Evolutionary conservation across 2,329 filamentous ascomycete species (phyloP).

Genomic region (Arthroderma uncinatum): DNA sequence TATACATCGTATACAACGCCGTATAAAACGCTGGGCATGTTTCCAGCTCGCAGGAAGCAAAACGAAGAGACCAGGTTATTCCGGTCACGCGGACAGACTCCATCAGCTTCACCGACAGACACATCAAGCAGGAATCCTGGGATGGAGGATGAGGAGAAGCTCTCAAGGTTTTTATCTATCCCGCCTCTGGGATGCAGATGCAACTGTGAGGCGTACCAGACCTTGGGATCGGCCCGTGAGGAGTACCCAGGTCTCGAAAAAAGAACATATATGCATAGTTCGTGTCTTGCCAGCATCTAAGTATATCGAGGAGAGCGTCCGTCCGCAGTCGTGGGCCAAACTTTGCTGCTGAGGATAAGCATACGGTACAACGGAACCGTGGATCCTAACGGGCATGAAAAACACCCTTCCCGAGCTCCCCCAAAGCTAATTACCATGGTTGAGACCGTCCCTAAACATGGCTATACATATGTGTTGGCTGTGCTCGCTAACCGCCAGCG

Average conservation of each 20-base stretch:
- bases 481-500: neutral
- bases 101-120: neutral
- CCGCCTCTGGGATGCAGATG: neutral
- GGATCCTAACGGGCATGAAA: neutral
- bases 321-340: neutral
- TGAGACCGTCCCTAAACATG: neutral
- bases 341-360: neutral
- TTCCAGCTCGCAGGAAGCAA: neutral
- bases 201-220: neutral
- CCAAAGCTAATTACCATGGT: conserved; percentile 2
- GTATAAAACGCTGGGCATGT: neutral
- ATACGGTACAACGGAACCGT: conserved; percentile 2
- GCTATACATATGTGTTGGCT: neutral
- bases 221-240: no score
- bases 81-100: neutral
- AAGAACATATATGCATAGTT: neutral
- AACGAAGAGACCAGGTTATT: neutral
- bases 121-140: neutral
- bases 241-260: neutral
- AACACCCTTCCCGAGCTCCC: neutral
- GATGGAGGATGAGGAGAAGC: neutral
- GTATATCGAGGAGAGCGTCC: neutral
- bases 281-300: neutral
- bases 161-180: neutral
- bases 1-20: neutral